A percentile compares a stretch with the other conserved stretches of the same genome.
Evolutionary conservation across 306 rosid genomes (phyloP).

Genomic region (Quercus wislizeni): DNA sequence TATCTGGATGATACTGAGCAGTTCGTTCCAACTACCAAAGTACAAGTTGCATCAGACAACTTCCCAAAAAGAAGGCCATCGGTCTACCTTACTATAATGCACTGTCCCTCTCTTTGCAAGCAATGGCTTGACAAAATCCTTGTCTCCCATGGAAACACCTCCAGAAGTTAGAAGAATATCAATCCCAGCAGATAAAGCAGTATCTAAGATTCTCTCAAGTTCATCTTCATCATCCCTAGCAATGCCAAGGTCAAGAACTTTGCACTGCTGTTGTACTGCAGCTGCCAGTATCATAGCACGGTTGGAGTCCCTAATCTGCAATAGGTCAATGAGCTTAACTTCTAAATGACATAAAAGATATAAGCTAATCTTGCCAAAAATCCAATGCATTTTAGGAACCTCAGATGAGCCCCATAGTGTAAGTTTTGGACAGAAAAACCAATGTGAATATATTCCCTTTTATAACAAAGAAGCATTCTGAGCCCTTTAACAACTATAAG

Average conservation of each 20-base stretch:
- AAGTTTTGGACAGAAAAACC: background rate
- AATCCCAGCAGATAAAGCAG: constrained; percentile 71
- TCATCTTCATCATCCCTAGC: constrained; percentile 73
- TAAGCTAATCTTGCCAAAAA: background rate
- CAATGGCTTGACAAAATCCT: constrained; percentile 83
- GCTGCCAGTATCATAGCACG: constrained; percentile 93
- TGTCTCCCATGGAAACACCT: constrained; percentile 99
- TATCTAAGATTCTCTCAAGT: constrained; percentile 63
- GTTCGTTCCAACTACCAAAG: constrained; percentile 19
- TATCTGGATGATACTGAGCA: background rate
- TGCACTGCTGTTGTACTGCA: constrained; percentile 67
- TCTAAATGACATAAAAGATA: background rate
- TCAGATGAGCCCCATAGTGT: background rate
- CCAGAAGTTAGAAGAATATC: constrained; percentile 91
- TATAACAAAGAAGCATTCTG: background rate
- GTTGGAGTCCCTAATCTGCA: constrained; percentile 96
- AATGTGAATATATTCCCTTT: background rate
- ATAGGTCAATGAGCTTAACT: constrained; percentile 19
- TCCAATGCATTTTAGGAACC: background rate
- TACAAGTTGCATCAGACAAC: background rate
- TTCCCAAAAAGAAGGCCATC: constrained; percentile 10
- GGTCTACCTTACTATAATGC: constrained; percentile 62
- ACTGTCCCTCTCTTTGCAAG: constrained; percentile 70
- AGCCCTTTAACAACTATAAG: background rate
- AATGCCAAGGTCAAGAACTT: constrained; percentile 79